Conservation (phyloP, 306 rosid species). For the Arachis stenosperma region DNA sequence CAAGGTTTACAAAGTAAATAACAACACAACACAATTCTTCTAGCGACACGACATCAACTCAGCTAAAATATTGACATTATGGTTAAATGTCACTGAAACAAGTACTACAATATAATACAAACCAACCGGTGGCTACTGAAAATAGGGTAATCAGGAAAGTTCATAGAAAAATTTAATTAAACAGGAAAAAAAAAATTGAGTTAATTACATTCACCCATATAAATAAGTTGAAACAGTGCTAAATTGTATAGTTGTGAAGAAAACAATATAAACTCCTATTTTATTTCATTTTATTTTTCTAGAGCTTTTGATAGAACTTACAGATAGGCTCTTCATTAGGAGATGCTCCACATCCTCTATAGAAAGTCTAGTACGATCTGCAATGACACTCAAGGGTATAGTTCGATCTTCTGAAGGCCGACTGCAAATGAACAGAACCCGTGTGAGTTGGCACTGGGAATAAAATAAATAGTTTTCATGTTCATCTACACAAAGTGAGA, state of each 20-base stretch:
- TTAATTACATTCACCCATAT: slow-evolving; percentile 5
- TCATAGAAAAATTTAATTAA: neutral
- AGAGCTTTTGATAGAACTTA: slow-evolving; percentile 53
- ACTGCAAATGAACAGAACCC: slow-evolving; percentile 57
- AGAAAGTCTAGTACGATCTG: slow-evolving; percentile 93
- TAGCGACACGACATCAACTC: slow-evolving; percentile 14
- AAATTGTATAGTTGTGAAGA: slow-evolving; percentile 9
- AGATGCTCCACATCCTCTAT: slow-evolving; percentile 97
- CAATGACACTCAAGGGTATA: slow-evolving; percentile 86
- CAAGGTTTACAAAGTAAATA: neutral
- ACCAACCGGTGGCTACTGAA: neutral
- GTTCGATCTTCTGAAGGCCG: slow-evolving; percentile 98
- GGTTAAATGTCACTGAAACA: neutral
- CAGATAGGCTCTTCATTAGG: slow-evolving; percentile 96
- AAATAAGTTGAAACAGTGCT: neutral
- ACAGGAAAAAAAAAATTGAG: neutral
- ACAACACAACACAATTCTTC: neutral
- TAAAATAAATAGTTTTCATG: neutral
- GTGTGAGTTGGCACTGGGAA: slow-evolving; percentile 19
- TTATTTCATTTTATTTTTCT: neutral
- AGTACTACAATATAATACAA: neutral
- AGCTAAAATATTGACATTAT: slow-evolving; percentile 10
- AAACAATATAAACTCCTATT: slow-evolving; percentile 5
- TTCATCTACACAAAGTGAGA: slow-evolving; percentile 4
- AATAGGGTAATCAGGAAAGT: neutral